A percentile compares a stretch with the other conserved stretches of the same genome.
Evolutionary conservation across 2,329 filamentous ascomycete species (phyloP).

Genomic region (Aspergillus phoenicis): DNA sequence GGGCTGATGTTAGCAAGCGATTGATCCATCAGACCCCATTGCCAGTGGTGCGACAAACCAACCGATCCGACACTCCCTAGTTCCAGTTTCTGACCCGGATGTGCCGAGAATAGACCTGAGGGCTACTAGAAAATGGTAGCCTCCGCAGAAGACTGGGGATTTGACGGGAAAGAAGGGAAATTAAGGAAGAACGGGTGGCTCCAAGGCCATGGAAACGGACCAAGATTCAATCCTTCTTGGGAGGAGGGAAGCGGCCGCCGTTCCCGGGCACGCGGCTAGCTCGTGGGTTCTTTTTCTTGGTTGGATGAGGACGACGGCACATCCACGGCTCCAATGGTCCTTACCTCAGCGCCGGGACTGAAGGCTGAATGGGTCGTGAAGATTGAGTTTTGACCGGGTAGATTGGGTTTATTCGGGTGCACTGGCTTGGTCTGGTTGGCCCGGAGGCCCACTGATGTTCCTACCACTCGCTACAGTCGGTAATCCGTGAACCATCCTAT

Average conservation of each 20-base stretch:
- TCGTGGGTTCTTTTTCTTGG: neutral
- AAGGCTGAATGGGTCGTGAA: constrained; percentile 8
- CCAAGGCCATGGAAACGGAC: neutral
- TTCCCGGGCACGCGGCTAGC: neutral
- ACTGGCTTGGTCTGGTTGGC: constrained; percentile 4
- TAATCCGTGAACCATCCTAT: constrained; percentile 1
- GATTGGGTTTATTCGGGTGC: constrained; percentile 10
- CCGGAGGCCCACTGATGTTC: constrained; percentile 5
- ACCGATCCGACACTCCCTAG: neutral
- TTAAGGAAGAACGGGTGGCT: constrained; percentile 2
- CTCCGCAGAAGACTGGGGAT: neutral
- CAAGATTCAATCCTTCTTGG: neutral
- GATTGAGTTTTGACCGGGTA: constrained; percentile 14
- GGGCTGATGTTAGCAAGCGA: neutral
- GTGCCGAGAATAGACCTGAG: neutral
- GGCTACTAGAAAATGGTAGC: neutral
- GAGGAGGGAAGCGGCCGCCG: neutral
- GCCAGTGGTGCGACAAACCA: constrained; percentile 5
- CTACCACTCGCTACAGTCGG: constrained; percentile 5
- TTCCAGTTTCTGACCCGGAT: neutral
- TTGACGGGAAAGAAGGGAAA: neutral
- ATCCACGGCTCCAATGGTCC: neutral
- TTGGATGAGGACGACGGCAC: neutral
- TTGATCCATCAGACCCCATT: neutral
- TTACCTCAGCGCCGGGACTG: constrained; percentile 13